Percentiles rank a stretch among this genome's conserved stretches.
These are phyloP conservation scores for Aureobasidium leucospermi DNA, from an alignment of 2,329 filamentous ascomycete genomes.

Conservation along the genomic window DNA sequence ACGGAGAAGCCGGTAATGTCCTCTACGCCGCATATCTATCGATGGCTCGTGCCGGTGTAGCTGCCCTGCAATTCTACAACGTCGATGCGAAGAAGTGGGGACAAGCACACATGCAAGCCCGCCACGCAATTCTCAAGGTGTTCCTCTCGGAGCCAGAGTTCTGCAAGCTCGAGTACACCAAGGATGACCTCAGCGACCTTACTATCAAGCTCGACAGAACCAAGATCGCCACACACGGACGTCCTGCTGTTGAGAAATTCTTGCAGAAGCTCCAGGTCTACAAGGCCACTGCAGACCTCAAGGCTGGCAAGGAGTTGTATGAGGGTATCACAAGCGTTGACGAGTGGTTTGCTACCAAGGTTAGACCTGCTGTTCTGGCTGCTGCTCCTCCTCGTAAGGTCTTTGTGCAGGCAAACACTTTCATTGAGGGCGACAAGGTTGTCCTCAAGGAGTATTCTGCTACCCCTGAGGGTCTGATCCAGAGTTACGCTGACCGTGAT, in stretches of 20 bases:
- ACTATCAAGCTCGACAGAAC: conserved; percentile 75
- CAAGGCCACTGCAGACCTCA: conserved; percentile 81
- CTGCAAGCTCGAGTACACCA: conserved; percentile 70
- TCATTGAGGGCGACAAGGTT: conserved; percentile 59
- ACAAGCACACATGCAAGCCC: conserved; percentile 60
- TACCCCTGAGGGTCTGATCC: conserved; percentile 69
- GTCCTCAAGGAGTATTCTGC: conserved; percentile 80
- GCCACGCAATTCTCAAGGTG: conserved; percentile 77
- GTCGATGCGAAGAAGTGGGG: conserved; percentile 83
- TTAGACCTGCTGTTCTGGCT: conserved; percentile 66
- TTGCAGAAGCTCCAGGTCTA: conserved; percentile 88
- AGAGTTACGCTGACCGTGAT: conserved; percentile 52
- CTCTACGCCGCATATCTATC: conserved; percentile 82
- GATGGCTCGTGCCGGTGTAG: conserved; percentile 90
- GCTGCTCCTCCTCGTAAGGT: conserved; percentile 82
- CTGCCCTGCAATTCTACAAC: conserved; percentile 89
- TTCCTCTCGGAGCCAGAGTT: conserved; percentile 82
- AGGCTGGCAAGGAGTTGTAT: conserved; percentile 71
- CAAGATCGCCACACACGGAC: conserved; percentile 78
- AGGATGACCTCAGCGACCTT: conserved; percentile 61
- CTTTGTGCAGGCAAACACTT: conserved; percentile 90
- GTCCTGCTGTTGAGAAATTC: conserved; percentile 76
- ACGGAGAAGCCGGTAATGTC: conserved; percentile 73
- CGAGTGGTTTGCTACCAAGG: conserved; percentile 75
- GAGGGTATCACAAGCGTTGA: conserved; percentile 76